Conservation (phyloP, 768 basidiomycete genomes). For the Phaffia tasmanica region DNA sequence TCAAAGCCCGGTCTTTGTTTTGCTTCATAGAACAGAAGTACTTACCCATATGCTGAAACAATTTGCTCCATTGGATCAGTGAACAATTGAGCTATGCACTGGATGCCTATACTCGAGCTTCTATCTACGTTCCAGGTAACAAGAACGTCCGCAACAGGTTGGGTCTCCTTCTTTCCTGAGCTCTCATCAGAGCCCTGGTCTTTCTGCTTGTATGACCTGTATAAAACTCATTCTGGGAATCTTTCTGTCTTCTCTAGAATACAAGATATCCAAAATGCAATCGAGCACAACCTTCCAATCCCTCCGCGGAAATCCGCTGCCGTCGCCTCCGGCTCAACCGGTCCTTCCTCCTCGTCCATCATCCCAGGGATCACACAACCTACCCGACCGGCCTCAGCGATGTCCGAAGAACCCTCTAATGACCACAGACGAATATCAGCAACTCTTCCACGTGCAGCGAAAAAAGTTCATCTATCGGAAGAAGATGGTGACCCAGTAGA, state of each 20-base stretch:
- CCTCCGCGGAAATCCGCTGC: constrained; percentile 17
- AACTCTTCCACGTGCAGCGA: too few relatives aligned
- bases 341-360: too few relatives aligned
- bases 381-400: neutral
- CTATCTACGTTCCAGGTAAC: constrained; percentile 9
- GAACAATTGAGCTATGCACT: constrained; percentile 13
- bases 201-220: neutral
- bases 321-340: too few relatives aligned
- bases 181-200: neutral
- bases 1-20: too few relatives aligned
- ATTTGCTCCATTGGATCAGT: neutral
- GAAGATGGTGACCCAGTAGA: neutral
- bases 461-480: neutral
- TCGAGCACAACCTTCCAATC: constrained; percentile 14
- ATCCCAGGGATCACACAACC: neutral
- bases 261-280: constrained; percentile 11
- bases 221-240: too few relatives aligned
- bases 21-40: neutral
- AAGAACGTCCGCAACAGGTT: constrained; percentile 10
- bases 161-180: neutral
- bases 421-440: neutral
- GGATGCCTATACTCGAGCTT: constrained; percentile 13
- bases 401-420: neutral
- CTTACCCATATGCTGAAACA: neutral
- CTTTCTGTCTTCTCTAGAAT: neutral